Evolutionary conservation across 805 yeast genomes (phyloP), one percentile per base, ranked within the genome.

Genomic region (Ogataea pignaliae): DNA sequence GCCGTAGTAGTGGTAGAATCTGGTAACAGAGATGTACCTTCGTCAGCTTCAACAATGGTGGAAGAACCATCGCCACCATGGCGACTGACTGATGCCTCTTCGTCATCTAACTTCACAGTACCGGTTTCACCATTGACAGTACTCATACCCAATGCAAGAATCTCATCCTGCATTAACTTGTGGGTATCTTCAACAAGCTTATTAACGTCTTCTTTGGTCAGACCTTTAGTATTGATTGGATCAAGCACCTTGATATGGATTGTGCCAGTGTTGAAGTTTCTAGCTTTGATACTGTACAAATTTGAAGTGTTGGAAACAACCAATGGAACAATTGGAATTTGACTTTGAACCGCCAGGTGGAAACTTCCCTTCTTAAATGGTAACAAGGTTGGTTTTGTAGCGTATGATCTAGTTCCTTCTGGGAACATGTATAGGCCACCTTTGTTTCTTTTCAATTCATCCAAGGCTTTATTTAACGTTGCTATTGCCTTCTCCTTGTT

Each of bases 291-390:
- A 57, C 78, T 77, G 69, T 86, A 76, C 38, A 93, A 63, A 29
- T 79, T 75, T 3, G 95, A 81, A 42, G 95, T 87, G 69, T 93
- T 93, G 29, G 91, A 79, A 10, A 88, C 89, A 12, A 88, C 95
- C 40, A 85, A 71, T 9, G 99, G 99, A 18, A 93, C 79, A 40
- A 93, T 72, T 15, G 98, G 98, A 32, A 91, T 81, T 35, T 79
- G 80, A 6, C 95, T 95, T 66, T 89, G 96, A 50, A 86, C 85
- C 8, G 99, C 99, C 59, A 93, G 75, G 66, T 93, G 97, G 81
- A 93, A 93, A 0, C 98, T 97, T 43, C 99, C 99, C 63, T 93
- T 93, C 66, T 93, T 93, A 70, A 93, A 88, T 1, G 96, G 95
- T 40, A 88, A 73, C 61, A 93, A 67, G 3, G 73, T 79, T 40